These are phyloP conservation scores for Viola pubescens DNA, from an alignment of 441 rosid genomes.

Conservation along the genomic window DNA sequence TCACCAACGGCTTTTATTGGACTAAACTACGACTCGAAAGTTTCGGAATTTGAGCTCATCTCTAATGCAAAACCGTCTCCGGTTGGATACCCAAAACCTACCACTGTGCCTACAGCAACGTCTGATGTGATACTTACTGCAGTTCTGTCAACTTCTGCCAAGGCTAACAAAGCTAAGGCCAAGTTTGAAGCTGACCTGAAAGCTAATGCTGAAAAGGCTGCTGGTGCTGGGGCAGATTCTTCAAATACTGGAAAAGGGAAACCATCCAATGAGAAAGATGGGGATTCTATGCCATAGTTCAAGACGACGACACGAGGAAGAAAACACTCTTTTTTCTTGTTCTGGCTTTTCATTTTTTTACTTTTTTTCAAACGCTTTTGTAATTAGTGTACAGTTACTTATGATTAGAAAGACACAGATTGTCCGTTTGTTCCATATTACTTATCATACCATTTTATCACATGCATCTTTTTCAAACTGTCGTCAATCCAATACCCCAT, in stretches of 20 bases:
- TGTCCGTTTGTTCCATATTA: too few relatives aligned
- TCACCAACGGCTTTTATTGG: constrained; percentile 96
- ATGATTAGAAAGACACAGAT: too few relatives aligned
- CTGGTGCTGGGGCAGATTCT: constrained; percentile 35
- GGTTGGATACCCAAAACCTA: constrained; percentile 94
- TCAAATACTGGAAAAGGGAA: constrained; percentile 58
- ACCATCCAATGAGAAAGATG: constrained; percentile 60
- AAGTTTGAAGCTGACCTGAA: constrained; percentile 97
- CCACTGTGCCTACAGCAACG: constrained; percentile 64
- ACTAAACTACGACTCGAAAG: constrained; percentile 79
- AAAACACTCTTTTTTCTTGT: too few relatives aligned
- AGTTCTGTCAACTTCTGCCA: constrained; percentile 86
- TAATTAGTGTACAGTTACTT: too few relatives aligned
- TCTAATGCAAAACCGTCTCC: constrained; percentile 92
- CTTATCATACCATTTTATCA: too few relatives aligned
- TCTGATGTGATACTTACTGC: constrained; percentile 87
- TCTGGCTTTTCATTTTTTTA: too few relatives aligned
- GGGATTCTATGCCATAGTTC: constrained; percentile 92
- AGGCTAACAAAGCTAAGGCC: constrained; percentile 95
- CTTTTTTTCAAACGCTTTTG: too few relatives aligned
- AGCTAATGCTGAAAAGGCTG: constrained; percentile 59
- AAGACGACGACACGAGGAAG: too few relatives aligned
- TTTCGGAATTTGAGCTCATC: constrained; percentile 82
- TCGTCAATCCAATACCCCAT: too few relatives aligned
- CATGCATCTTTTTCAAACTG: too few relatives aligned